Conservation (phyloP, 2,329 filamentous ascomycete species). For the Chaetomium sp. region DNA sequence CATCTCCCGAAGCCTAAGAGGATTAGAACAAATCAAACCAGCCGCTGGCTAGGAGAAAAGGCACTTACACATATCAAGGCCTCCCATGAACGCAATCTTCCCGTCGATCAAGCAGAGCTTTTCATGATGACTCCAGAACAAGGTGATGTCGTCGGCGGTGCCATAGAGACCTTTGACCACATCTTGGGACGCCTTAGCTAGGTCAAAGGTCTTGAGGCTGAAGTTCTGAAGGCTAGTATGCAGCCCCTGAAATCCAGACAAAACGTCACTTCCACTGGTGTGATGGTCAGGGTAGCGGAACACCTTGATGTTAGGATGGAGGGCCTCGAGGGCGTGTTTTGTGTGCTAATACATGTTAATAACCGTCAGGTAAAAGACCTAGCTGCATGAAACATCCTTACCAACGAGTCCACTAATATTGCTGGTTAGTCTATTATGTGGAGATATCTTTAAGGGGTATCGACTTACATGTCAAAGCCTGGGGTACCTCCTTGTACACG, state of each 20-base stretch:
- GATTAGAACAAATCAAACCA: constrained; percentile 20
- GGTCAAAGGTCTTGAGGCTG: constrained; percentile 42
- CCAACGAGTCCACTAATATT: constrained; percentile 25
- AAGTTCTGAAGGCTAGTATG: constrained; percentile 50
- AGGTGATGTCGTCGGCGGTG: constrained; percentile 68
- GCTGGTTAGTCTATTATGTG: constrained; percentile 1
- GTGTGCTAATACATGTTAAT: constrained; percentile 52
- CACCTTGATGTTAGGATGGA: constrained; percentile 80
- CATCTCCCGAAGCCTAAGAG: constrained; percentile 66
- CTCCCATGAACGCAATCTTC: constrained; percentile 82
- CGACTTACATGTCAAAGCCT: constrained; percentile 68
- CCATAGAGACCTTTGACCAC: constrained; percentile 75
- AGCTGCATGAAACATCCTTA: constrained; percentile 8
- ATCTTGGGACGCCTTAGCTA: constrained; percentile 63
- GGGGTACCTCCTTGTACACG: constrained; percentile 86
- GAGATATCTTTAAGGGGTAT: not conserved
- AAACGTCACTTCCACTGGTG: constrained; percentile 63
- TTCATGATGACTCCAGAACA: constrained; percentile 93
- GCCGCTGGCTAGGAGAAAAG: too few species aligned
- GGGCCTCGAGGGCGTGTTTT: constrained; percentile 66
- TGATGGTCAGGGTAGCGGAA: constrained; percentile 87
- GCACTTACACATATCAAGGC: constrained; percentile 66
- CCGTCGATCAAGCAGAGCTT: constrained; percentile 81
- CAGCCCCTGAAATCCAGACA: constrained; percentile 65
- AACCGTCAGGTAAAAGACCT: not conserved